A percentile compares a stretch with the other conserved stretches of the same genome.
Evolutionary conservation across 2,329 filamentous ascomycete genomes (phyloP).

Genomic region (Fusarium brevicatenulatum): DNA sequence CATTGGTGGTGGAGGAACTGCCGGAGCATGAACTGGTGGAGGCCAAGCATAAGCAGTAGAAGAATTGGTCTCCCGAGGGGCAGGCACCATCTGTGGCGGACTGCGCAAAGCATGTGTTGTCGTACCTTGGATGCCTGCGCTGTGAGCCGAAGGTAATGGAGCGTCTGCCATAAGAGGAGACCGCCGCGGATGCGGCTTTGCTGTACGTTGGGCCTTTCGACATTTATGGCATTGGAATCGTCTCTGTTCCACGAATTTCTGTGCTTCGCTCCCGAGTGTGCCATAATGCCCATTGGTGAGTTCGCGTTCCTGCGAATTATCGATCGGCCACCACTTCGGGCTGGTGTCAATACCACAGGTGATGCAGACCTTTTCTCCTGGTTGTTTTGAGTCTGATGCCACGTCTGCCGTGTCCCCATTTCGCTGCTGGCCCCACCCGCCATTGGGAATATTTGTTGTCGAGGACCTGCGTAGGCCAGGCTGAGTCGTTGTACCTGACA

Average conservation of each 20-base stretch:
- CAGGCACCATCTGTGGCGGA: constrained; percentile 43
- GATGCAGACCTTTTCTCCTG: constrained; percentile 66
- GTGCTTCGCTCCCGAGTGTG: constrained; percentile 63
- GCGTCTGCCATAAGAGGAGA: constrained; percentile 37
- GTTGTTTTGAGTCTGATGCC: constrained; percentile 47
- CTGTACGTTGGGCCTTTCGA: constrained; percentile 63
- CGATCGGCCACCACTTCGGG: constrained; percentile 76
- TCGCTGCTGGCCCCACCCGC: constrained; percentile 32
- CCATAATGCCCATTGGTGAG: constrained; percentile 63
- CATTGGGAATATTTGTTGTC: constrained; percentile 54
- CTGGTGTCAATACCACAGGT: constrained; percentile 76
- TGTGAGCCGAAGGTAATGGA: constrained; percentile 29
- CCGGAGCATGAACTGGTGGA: constrained; percentile 37
- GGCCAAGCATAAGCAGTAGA: constrained; percentile 41
- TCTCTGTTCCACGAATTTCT: constrained; percentile 68
- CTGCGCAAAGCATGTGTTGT: constrained; percentile 44
- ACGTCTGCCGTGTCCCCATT: constrained; percentile 44
- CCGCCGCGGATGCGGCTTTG: constrained; percentile 45
- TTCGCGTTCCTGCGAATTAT: constrained; percentile 61
- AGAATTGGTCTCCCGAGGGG: constrained; percentile 43
- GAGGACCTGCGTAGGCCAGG: constrained; percentile 65
- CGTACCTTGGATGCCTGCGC: constrained; percentile 29
- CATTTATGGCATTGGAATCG: constrained; percentile 83
- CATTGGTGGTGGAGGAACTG: constrained; percentile 35
- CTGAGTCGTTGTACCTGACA: constrained; percentile 49